Conservation (phyloP, 2,329 filamentous ascomycete species). For the Penicillium decumbens region DNA sequence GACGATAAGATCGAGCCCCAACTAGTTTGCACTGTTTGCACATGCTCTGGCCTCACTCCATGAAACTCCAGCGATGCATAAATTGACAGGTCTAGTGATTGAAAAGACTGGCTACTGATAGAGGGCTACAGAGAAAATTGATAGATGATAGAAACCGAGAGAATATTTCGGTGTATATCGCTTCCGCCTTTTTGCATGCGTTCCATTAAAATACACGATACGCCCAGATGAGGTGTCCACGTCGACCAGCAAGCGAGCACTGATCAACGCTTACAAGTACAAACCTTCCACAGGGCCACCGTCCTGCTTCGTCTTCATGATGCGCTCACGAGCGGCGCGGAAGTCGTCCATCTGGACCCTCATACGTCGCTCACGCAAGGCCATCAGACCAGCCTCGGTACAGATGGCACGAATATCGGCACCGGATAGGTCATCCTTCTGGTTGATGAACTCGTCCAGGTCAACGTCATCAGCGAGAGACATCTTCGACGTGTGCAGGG, state of each 20-base stretch:
- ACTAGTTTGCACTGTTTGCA: constrained; percentile 31
- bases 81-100: not conserved
- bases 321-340: constrained; percentile 82
- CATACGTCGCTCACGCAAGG: constrained; percentile 91
- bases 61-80: not conserved
- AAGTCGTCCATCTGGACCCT: constrained; percentile 99
- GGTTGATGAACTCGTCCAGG: constrained; percentile 94
- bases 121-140: too few relatives aligned
- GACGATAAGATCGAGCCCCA: constrained; percentile 16
- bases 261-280: constrained; percentile 69
- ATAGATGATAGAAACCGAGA: not conserved
- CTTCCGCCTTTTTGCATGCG: constrained; percentile 3
- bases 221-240: constrained; percentile 6
- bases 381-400: constrained; percentile 92
- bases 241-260: constrained; percentile 5
- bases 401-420: constrained; percentile 99
- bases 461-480: constrained; percentile 94
- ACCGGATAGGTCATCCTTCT: constrained; percentile 95
- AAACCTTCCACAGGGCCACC: constrained; percentile 88
- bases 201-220: constrained; percentile 27
- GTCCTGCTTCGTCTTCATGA: constrained; percentile 97
- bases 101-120: too few relatives aligned
- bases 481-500: constrained; percentile 98
- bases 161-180: not conserved
- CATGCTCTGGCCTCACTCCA: not conserved